A percentile compares a stretch with the other conserved stretches of the same genome.
phyloP scores from a whole-genome alignment of 1,284 basidiomycete species.

The Polyporus tsugae region DNA sequence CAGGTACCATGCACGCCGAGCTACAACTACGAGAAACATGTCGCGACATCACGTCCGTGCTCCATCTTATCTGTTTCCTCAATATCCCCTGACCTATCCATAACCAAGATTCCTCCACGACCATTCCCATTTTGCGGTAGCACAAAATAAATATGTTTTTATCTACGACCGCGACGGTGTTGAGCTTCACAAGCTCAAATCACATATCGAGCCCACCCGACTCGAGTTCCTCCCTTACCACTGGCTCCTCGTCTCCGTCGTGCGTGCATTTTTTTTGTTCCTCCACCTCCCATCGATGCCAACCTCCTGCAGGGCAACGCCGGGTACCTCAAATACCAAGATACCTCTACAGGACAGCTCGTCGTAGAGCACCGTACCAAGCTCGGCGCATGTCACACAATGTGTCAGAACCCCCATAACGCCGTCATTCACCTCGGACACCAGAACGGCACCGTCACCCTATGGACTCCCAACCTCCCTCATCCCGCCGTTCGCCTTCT shows the following conservation, averaged over 20 bases:
- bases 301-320: constrained; percentile 70
- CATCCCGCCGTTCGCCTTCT: constrained; percentile 92
- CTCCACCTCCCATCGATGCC: neutral
- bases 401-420: constrained; percentile 93
- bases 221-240: constrained; percentile 97
- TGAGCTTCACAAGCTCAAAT: constrained; percentile 87
- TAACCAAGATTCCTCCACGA: constrained; percentile 87
- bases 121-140: constrained; percentile 92
- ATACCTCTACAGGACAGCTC: constrained; percentile 92
- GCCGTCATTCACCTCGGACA: constrained; percentile 96
- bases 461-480: constrained; percentile 96
- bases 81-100: constrained; percentile 15
- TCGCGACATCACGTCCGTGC: constrained; percentile 86
- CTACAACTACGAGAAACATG: constrained; percentile 90
- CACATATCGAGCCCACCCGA: constrained; percentile 90
- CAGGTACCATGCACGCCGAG: constrained; percentile 88
- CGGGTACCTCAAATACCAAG: constrained; percentile 96
- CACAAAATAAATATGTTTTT: constrained; percentile 96
- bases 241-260: constrained; percentile 89
- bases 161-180: constrained; percentile 96
- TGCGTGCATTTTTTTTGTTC: constrained; percentile 48
- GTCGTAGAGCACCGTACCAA: constrained; percentile 92
- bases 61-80: neutral
- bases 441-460: constrained; percentile 89
- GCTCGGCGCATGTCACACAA: constrained; percentile 85